Evolutionary conservation across 345 rosid species (phyloP), one percentile per base, ranked within the genome.

Genomic region (Ceriops zippeliana): DNA sequence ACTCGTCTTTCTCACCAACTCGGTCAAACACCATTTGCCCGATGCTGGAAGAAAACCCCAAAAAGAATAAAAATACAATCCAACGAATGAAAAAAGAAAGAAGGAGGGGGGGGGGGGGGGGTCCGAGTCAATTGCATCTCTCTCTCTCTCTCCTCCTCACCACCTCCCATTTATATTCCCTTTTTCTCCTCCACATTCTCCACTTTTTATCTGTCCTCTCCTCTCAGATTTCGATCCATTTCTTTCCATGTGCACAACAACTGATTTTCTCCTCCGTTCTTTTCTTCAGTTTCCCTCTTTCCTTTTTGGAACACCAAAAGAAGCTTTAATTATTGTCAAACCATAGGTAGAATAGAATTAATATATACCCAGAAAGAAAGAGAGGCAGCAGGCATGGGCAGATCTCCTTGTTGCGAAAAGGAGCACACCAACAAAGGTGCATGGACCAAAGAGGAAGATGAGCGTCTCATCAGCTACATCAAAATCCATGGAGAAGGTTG

Each of bases 351-450:
- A 42, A 13, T 42, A 42, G 15, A 42, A 13, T 13, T 13, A 42
- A 42, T 42, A 42, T 42, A 42, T 42, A 42, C 16, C 49, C 16
- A 13, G 49, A 13, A 42, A 42, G 49, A 42, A 24, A 56, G 31
- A 56, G 59, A 21, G 59, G 59, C 16, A 51, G 16, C 0, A 20
- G 38, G 21, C 26, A 83, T 84, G 87, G 87, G 85, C 8, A 63
- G 84, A 63, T 83, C 86, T 58, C 90, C 90, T n/a, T 84, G 90
- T 63, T 86, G 90, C 52, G 90, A 86, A 65, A 86, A 86, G 69
- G 83, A 82, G n/a, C 87, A 82, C 72, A 86, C 83, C 19, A 84
- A 82, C 79, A 86, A 82, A 67, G 87, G 90, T 24, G 87, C 90
- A 0, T 86, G 87, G 90, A 80, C 87, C 32, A 84, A 80, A 63